Evolutionary conservation across 768 basidiomycete species (phyloP), one percentile per base, ranked within the genome.

Genomic region (Lactifluus rugatus): DNA sequence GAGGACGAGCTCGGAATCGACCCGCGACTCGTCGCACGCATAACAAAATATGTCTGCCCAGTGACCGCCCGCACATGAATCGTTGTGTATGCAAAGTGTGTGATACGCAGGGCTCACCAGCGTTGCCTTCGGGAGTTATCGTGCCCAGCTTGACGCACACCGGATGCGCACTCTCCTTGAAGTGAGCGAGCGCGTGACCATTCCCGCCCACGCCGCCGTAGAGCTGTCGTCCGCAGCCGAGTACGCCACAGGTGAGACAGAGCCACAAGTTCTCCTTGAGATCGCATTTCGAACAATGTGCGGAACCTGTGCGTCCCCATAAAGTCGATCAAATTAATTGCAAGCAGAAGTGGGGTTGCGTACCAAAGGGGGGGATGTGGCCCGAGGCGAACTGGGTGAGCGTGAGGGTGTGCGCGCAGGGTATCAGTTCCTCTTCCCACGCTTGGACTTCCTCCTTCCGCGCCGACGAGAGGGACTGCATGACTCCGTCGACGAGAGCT

Each of bases 371-470:
- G 0, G 74, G 70, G 21, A 84, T 84, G 11, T 70, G 71, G 11
- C 74, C 78, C 3, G 74, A 75, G 5, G 72, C 66, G 0, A 66
- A 68, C 62, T 85, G 85, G 36, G 79, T 69, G 3, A 87, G 70
- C 11, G 76, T 75, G 11, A 80, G 69, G 8, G 83, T 78, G 62
- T 99, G 96, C 66, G 91, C 85, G 76, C 96, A 99, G 7, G 91
- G 72, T 0, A 75, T 66, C 42, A 96, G 85, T 64, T 97, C 95
- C 70, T 97, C 94, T 69, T 98, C 93, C 96, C 96, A 99, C 6
- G 96, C 88, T 71, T 96, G 87, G 48, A 99, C 87, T 66, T 97
- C 93, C 0, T 88, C 91, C 68, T 95, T 88, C 48, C 93, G 89
- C 0, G 91, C 87, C 2, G 92, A 94, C 0, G 93, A 92, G 65